Evolutionary conservation across 2,329 filamentous ascomycete genomes (phyloP).

Genomic region (Zymoseptoria ardabiliae): DNA sequence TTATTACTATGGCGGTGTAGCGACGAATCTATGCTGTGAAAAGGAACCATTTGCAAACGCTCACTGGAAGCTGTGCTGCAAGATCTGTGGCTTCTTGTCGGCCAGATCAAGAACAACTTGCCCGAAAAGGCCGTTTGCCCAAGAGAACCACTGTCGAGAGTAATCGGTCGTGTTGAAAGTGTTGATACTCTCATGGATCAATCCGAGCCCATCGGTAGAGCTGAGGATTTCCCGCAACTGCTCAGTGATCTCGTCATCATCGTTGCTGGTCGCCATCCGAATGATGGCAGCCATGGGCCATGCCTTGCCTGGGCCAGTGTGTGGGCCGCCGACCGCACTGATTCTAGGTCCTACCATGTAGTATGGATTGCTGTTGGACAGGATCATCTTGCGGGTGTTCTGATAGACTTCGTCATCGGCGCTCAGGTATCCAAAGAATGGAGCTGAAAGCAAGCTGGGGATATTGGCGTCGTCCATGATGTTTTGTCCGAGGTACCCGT

Average conservation of each 20-base stretch:
- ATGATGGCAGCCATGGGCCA: conserved; percentile 49
- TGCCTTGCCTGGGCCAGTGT: conserved; percentile 39
- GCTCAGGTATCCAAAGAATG: conserved; percentile 53
- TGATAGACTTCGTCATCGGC: conserved; percentile 36
- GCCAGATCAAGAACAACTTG: conserved; percentile 18
- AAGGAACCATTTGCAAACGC: not conserved
- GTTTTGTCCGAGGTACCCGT: conserved; percentile 33
- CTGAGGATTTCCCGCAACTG: conserved; percentile 40
- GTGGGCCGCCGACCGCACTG: conserved; percentile 43
- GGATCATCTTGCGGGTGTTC: conserved; percentile 40
- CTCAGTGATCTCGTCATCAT: conserved; percentile 41
- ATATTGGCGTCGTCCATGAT: conserved; percentile 64
- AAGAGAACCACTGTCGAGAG: conserved; percentile 46
- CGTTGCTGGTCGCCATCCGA: conserved; percentile 42
- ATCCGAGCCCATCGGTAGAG: conserved; percentile 41
- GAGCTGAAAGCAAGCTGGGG: conserved; percentile 57
- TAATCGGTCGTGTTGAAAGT: conserved; percentile 40
- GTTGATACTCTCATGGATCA: conserved; percentile 48
- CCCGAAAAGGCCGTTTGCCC: conserved; percentile 35
- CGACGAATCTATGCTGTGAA: conserved; percentile 32
- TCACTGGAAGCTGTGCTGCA: conserved; percentile 38
- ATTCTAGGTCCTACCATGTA: conserved; percentile 44
- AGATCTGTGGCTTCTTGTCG: conserved; percentile 14
- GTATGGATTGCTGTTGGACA: conserved; percentile 42
- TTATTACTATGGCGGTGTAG: not conserved